Percentiles rank a stretch among this genome's conserved stretches.
Evolutionary conservation across 1,284 basidiomycete genomes (phyloP).

Genomic region (Omphalotus olearius): DNA sequence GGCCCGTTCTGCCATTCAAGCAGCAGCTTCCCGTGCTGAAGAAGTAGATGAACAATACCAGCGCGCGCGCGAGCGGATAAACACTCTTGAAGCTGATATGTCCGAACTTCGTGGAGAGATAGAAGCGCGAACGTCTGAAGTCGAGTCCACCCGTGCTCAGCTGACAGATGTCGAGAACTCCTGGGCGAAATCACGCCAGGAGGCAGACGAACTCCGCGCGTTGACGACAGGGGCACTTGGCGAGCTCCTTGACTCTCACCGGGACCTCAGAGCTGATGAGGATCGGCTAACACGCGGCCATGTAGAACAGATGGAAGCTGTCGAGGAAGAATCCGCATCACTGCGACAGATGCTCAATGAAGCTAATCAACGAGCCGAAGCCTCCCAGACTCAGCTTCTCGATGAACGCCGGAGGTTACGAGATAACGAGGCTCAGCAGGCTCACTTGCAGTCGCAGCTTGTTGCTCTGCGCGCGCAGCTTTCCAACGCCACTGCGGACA

Average conservation of each 20-base stretch:
- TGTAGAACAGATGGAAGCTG: conserved; percentile 73
- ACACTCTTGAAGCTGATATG: conserved; percentile 68
- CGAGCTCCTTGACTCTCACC: conserved; percentile 80
- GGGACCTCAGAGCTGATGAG: conserved; percentile 76
- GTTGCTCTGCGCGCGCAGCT: conserved; percentile 77
- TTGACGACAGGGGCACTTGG: conserved; percentile 83
- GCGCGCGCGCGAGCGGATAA: conserved; percentile 63
- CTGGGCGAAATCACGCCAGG: conserved; percentile 86
- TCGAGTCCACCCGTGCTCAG: conserved; percentile 61
- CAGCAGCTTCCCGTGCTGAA: conserved; percentile 72
- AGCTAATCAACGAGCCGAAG: conserved; percentile 65
- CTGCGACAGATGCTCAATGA: conserved; percentile 79
- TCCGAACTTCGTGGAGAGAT: conserved; percentile 76
- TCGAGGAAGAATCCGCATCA: conserved; percentile 75
- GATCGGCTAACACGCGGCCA: conserved; percentile 71
- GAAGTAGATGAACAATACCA: conserved; percentile 81
- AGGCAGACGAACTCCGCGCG: conserved; percentile 81
- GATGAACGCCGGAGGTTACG: conserved; percentile 66
- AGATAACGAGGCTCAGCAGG: conserved; percentile 69
- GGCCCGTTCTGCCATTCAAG: conserved; percentile 72
- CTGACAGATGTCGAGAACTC: conserved; percentile 78
- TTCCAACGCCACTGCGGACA: conserved; percentile 67
- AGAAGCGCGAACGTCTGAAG: conserved; percentile 68
- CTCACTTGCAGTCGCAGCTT: conserved; percentile 74
- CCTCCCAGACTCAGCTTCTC: conserved; percentile 63